Base-by-base conservation (phyloP, 2,329 filamentous ascomycete species). In the Nannizzia gypsea region DNA sequence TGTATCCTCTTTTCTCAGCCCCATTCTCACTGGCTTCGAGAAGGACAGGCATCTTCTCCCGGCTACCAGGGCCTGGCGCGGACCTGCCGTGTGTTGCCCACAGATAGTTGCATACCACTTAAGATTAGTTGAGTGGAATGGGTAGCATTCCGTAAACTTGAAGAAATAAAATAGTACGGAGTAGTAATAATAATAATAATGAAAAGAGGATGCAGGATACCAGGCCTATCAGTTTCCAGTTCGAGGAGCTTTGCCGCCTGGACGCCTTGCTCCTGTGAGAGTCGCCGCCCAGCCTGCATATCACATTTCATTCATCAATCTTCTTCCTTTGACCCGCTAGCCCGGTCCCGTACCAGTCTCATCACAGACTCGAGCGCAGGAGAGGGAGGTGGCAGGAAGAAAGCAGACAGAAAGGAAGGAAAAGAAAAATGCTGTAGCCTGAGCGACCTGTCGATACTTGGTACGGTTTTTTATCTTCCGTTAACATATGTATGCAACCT, bases 301-400 rank as follows among this genome's bases (percentile, higher is more conserved):
- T 46, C 42, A 46, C 42, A 46, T 46, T 36, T 24, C 42, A 46
- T 46, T 24, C 42, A 22, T 36, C 31, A 11, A 3, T 11, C 31
- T 36, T 36, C 31, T 46, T 46, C 48, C 48, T 52, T 52, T 52
- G 24, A 52, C 48, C 48, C 48, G 48, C 48, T 52, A 15, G 48
- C 48, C 48, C 26, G 48, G 48, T 24, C 48, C 48, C 48, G 28
- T 52, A 28, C 22, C 28, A n/a, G 9, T 24, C 11, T 52, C 48
- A 52, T n/a, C 48, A 52, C 48, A 52, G 42, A 24, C 42, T 46
- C 42, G n/a, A 24, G 48, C 26, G 11, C 48, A 52, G 26, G 24
- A 52, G n/a, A n/a, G 38, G 20, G 22, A 52, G 48, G 31, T 36
- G 31, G 31, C 31, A 36, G 31, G 31, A 36, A 13, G 31, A 36